Evolutionary conservation across 2,329 filamentous ascomycete genomes (phyloP).

Genomic region (Ceratocystis smalleyi): DNA sequence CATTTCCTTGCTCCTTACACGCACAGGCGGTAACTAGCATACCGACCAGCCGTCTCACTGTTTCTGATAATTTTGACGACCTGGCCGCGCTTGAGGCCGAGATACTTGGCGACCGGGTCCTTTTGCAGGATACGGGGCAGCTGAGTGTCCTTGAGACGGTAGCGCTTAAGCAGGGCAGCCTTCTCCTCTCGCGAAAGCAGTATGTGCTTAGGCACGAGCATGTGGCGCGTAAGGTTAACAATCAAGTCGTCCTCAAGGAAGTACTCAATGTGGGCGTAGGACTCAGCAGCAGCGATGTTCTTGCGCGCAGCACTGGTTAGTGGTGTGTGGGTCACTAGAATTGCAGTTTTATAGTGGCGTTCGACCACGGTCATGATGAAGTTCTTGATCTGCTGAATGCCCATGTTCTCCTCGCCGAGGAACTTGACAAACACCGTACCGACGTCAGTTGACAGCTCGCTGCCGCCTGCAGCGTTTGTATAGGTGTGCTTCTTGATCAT

Average conservation of each 20-base stretch:
- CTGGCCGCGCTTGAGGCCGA: constrained; percentile 78
- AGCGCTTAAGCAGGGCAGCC: constrained; percentile 65
- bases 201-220: constrained; percentile 87
- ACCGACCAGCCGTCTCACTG: constrained; percentile 87
- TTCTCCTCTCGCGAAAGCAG: constrained; percentile 85
- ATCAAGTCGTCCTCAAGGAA: constrained; percentile 92
- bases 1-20: constrained; percentile 28
- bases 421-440: constrained; percentile 85
- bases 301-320: constrained; percentile 80
- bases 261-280: constrained; percentile 70
- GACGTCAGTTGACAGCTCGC: constrained; percentile 53
- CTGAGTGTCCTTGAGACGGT: constrained; percentile 94
- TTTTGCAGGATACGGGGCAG: constrained; percentile 79
- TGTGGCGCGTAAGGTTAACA: constrained; percentile 96
- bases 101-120: constrained; percentile 83
- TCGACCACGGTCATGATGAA: constrained; percentile 72
- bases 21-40: constrained; percentile 77
- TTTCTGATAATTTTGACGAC: constrained; percentile 97
- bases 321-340: constrained; percentile 71
- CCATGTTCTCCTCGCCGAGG: constrained; percentile 61
- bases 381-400: constrained; percentile 78
- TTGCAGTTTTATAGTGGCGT: constrained; percentile 74
- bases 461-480: constrained; percentile 50
- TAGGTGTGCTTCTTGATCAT: constrained; percentile 64
- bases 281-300: constrained; percentile 62